Base-by-base conservation (phyloP, 768 basidiomycete genomes). In the Russula sp. region DNA sequence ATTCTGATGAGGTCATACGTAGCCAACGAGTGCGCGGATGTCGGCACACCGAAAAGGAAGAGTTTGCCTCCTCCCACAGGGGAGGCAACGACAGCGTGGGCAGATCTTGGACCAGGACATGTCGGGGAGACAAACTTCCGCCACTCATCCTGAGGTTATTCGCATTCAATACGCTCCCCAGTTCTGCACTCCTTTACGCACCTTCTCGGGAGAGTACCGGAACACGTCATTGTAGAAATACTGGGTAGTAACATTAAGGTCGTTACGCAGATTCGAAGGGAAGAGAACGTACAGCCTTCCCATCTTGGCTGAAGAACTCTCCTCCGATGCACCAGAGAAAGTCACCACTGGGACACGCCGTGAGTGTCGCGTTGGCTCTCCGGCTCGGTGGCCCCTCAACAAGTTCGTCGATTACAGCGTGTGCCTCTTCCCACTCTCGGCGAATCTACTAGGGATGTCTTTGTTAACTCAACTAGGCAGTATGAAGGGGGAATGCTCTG, bases 141-240 rank as follows among this genome's bases (percentile, higher is more conserved):
- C 94, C 94, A 96, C 78, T 96, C 94, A 69, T 94, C 86, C 84
- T 89, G 55, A 16, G 37, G 16, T 13, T 37, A 45, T 31, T 51
- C 8, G 22, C 40, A 55, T 55, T 45, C 34, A 40, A 55, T 9
- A 51, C 4, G 49, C 27, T 22, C 20, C 3, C 48, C 9, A 32
- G 16, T 8, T n/a, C n/a, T 32, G 39, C 10, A 8, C 18, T 20
- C 8, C 18, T 9, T 48, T 40, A 64, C 73, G 16, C 39, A 83
- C 85, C 78, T 92, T 92, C 42, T 91, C 90, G 0, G 92, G 89
- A 0, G 86, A 81, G 73, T 95, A 95, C 22, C 94, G 80, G 73
- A 87, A 94, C 0, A 92, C 85, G 68, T 94, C 93, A 67, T 87
- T 89, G 75, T 93, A 94, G 73, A 93, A 91, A 71, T 91, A 83